Evolutionary conservation across 495 filamentous ascomycete species (phyloP), one percentile per base, ranked within the genome.

Genomic region (Penicillium desertorum): DNA sequence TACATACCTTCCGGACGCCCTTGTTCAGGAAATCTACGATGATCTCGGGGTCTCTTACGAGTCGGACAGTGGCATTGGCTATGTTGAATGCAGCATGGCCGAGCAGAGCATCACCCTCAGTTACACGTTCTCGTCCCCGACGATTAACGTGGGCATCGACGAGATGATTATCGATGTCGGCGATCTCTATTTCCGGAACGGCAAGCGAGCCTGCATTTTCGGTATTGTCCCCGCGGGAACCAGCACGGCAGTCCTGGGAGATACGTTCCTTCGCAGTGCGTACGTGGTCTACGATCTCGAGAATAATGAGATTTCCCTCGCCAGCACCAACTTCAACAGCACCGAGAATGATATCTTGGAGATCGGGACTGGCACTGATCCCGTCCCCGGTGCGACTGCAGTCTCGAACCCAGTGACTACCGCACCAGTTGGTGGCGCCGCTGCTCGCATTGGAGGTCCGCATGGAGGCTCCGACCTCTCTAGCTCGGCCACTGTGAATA

Each of bases 231-330:
- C 89, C 12, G 83, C 89, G 5, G 86, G 83, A 1, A 63, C 73
- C n/a, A 83, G 81, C 44, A 86, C 83, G 4, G 76, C 81, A 37
- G 87, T 96, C 5, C 74, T 98, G 32, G 93, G 93, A 12, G 93
- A 98, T 68, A 97, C 93, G 0, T 98, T 97, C 76, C 79, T 98
- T 16, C 83, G 94, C 54, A 89, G 86, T 34, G 91, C 92, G 0
- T 98, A 97, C 64, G 85, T 96, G 27, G 93, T 98, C 0, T 97
- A 92, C 65, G 92, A 97, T 63, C 75, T 97, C 16, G 81, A 79
- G 14, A 96, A 93, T 67, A 91, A 96, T 71, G 81, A 91, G 72
- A 92, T 98, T 56, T 88, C 87, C 11, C 71, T 98, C 39, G 93
- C 91, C 12, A 88, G 89, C 65, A 94, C 93, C 1, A 84, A 83